Conservation (phyloP, 768 basidiomycete species). For the Trametes coccinea region DNA sequence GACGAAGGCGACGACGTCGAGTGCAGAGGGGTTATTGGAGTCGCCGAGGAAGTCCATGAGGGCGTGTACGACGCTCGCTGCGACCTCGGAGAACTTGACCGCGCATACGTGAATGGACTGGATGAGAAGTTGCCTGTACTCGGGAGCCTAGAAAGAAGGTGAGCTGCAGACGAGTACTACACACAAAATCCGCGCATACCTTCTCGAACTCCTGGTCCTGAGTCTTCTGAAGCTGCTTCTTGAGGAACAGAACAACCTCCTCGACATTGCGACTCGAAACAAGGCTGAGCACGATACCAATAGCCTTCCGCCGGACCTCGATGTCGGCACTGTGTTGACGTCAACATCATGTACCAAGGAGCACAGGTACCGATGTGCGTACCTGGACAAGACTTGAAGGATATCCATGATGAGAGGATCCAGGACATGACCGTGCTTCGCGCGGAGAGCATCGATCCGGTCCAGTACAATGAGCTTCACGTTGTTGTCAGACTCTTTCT, state of each 20-base stretch:
- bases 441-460: slow-evolving; percentile 78
- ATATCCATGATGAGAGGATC: slow-evolving; percentile 96
- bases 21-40: slow-evolving; percentile 90
- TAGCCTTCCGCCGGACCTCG: slow-evolving; percentile 93
- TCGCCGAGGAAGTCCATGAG: slow-evolving; percentile 95
- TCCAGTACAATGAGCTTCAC: slow-evolving; percentile 97
- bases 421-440: slow-evolving; percentile 85
- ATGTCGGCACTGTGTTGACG: slow-evolving; percentile 74
- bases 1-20: slow-evolving; percentile 91
- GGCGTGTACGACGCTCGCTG: slow-evolving; percentile 91
- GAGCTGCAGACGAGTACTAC: background rate
- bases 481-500: slow-evolving; percentile 98
- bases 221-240: slow-evolving; percentile 95
- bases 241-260: slow-evolving; percentile 93
- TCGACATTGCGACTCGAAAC: slow-evolving; percentile 94
- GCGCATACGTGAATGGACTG: slow-evolving; percentile 97
- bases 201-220: slow-evolving; percentile 93
- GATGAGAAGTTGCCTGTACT: slow-evolving; percentile 94
- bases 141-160: slow-evolving; percentile 63
- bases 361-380: slow-evolving; percentile 4
- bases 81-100: slow-evolving; percentile 95
- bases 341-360: background rate
- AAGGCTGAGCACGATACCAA: slow-evolving; percentile 88
- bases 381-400: slow-evolving; percentile 86
- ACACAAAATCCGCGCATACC: no score